phyloP scores from a whole-genome alignment of 2,329 filamentous ascomycete genomes.

The Claviceps humidiphila region DNA sequence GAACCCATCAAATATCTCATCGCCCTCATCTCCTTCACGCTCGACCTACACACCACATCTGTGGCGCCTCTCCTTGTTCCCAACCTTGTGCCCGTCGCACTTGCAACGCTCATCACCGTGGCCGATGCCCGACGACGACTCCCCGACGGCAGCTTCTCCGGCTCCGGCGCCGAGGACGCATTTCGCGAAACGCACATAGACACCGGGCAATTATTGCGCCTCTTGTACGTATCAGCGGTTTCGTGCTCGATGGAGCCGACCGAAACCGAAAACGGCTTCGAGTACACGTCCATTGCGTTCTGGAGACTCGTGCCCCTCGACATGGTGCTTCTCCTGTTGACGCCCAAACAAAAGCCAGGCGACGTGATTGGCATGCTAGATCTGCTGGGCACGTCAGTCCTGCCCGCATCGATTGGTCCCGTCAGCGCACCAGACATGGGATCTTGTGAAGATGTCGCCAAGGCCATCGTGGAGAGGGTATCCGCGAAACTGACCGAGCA shows the following conservation, averaged over 20 bases:
- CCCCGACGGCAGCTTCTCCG: constrained; percentile 33
- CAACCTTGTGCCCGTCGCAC: constrained; percentile 39
- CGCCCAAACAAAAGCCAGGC: constrained; percentile 47
- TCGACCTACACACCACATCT: constrained; percentile 46
- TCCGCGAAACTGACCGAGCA: constrained; percentile 48
- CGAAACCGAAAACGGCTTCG: constrained; percentile 17
- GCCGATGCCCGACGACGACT: constrained; percentile 42
- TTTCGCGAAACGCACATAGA: constrained; percentile 43
- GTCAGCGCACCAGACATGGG: constrained; percentile 34
- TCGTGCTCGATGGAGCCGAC: constrained; percentile 36
- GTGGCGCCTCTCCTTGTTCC: constrained; percentile 47
- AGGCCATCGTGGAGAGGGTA: constrained; percentile 45
- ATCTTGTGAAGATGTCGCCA: constrained; percentile 28
- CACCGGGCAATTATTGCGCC: constrained; percentile 46
- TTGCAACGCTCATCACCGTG: constrained; percentile 46
- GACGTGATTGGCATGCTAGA: constrained; percentile 53
- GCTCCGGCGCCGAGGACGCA: constrained; percentile 23
- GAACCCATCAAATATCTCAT: constrained; percentile 52
- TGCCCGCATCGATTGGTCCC: constrained; percentile 52
- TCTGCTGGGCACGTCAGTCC: constrained; percentile 52
- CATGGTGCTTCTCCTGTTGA: constrained; percentile 54
- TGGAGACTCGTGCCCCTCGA: constrained; percentile 57
- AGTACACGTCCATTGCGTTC: constrained; percentile 32
- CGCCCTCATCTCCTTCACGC: constrained; percentile 48
- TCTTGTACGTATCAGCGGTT: constrained; percentile 51